These are phyloP conservation scores for Saccharomycopsis hybrid DNA, from an alignment of 1,139 yeast genomes.

Conservation along the genomic window DNA sequence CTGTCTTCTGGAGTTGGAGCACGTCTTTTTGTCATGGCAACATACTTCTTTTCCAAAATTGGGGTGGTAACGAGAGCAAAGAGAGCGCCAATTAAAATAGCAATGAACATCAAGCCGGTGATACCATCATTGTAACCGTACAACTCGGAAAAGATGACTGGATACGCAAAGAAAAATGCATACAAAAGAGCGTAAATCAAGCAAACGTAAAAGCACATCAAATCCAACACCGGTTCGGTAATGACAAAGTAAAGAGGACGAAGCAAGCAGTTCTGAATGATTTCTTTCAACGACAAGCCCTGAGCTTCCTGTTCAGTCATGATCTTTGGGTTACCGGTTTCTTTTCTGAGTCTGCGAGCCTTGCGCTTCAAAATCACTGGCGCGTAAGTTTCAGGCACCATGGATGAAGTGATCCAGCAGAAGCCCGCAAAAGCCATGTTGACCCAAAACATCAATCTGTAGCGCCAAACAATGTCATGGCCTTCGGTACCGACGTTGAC, in stretches of 20 bases:
- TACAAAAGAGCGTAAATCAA: slow-evolving; percentile 80
- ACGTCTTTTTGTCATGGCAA: slow-evolving; percentile 46
- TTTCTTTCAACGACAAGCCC: slow-evolving; percentile 58
- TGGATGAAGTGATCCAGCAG: slow-evolving; percentile 58
- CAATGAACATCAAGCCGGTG: slow-evolving; percentile 80
- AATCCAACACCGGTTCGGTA: slow-evolving; percentile 78
- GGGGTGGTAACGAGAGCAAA: slow-evolving; percentile 71
- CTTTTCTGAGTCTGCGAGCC: slow-evolving; percentile 64
- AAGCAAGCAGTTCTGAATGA: slow-evolving; percentile 59
- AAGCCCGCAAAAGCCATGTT: slow-evolving; percentile 88
- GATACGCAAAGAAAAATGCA: slow-evolving; percentile 89
- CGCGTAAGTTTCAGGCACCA: slow-evolving; percentile 85
- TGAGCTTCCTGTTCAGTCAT: slow-evolving; percentile 91
- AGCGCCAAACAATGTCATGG: slow-evolving; percentile 30
- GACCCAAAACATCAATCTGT: slow-evolving; percentile 77
- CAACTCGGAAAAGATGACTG: slow-evolving; percentile 61
- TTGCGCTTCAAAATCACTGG: slow-evolving; percentile 74
- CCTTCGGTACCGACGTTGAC: slow-evolving; percentile 57
- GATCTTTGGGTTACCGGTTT: slow-evolving; percentile 73
- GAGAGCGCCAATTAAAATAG: slow-evolving; percentile 79
- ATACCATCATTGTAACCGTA: slow-evolving; percentile 63
- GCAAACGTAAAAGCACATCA: slow-evolving; percentile 80
- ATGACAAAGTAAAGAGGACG: slow-evolving; percentile 70
- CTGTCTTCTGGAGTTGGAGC: slow-evolving; percentile 83
- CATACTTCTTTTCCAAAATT: slow-evolving; percentile 56